Evolutionary conservation across 2,329 filamentous ascomycete genomes (phyloP).

Genomic region (Epicoccum nigrum): DNA sequence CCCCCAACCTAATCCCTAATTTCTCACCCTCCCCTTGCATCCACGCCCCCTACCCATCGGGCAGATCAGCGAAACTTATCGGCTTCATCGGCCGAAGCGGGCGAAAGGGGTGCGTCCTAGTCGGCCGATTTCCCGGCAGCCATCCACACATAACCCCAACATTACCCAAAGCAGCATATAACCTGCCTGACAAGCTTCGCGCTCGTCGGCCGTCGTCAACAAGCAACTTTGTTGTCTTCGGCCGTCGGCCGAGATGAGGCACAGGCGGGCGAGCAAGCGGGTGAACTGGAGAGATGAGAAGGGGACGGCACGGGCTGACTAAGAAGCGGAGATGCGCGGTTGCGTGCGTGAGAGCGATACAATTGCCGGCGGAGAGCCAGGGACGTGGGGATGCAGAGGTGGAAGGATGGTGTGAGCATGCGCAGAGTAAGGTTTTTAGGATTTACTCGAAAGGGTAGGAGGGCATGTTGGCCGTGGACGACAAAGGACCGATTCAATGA

Average conservation of each 20-base stretch:
- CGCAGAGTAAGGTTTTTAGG: no score
- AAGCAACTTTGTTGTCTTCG: no score
- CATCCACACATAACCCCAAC: neutral
- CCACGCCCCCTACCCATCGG: neutral
- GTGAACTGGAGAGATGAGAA: no score
- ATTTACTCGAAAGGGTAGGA: neutral
- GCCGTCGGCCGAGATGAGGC: neutral
- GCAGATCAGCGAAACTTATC: neutral
- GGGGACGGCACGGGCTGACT: no score
- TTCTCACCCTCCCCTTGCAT: neutral
- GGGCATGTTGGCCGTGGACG: neutral
- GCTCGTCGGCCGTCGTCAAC: neutral
- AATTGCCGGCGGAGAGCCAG: no score
- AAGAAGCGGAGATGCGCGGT: no score
- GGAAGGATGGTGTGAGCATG: no score
- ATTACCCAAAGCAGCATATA: neutral
- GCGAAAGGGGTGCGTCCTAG: neutral
- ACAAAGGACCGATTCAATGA: slow-evolving; percentile 1
- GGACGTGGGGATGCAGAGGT: no score
- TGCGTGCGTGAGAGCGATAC: no score
- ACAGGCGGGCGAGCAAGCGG: no score
- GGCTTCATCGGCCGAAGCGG: slow-evolving; percentile 14
- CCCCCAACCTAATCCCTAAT: neutral
- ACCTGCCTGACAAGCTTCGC: neutral
- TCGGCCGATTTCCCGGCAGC: slow-evolving; percentile 20